Evolutionary conservation across 257 asterid genomes (phyloP), one percentile per base, ranked within the genome.

Genomic region (Datura wrightii): DNA sequence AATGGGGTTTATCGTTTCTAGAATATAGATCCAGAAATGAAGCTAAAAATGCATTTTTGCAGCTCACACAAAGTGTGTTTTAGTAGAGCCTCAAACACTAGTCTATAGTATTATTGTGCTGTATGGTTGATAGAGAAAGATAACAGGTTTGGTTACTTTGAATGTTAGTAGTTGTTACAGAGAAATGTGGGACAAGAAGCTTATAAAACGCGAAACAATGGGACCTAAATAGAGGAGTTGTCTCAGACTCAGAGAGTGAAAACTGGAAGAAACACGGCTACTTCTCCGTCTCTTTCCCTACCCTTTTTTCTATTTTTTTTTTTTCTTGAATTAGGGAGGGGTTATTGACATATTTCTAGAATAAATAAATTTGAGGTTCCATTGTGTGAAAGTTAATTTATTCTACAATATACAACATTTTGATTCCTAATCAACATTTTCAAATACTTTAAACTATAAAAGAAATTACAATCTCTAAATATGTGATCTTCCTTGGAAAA

Each of bases 11-110:
- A 24, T 48, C 42, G 18, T 74, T 74, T 24, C 56, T 10, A 19
- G 13, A 34, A 52, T 0, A 24, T 19, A 90, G 97, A 93, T 91
- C 94, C 92, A 86, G 79, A 88, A 89, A 46, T 76, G 66, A 85
- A 83, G 87, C 89, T 74, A 86, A 63, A 81, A 86, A 42, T 55
- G 81, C 87, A 89, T 83, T 69, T 56, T 54, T 24, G 31, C 44
- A 76, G 82, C 82, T 13, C 42, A 52, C 42, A 52, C 46, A 46
- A 74, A 46, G 42, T 2, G 42, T 44, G 56, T 70, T 18, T 18
- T 18, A 71, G 56, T 46, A n/a, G 31, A 24, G 42, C 58, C 18
- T 19, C 80, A 46, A 56, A 46, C 80, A 72, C 58, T 72, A 10
- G 80, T n/a, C 41, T 72, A n/a, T 53, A 44, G 56, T 46, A 2